phyloP scores from a whole-genome alignment of 1,284 basidiomycete genomes.

The Vanrija pseudolonga region DNA sequence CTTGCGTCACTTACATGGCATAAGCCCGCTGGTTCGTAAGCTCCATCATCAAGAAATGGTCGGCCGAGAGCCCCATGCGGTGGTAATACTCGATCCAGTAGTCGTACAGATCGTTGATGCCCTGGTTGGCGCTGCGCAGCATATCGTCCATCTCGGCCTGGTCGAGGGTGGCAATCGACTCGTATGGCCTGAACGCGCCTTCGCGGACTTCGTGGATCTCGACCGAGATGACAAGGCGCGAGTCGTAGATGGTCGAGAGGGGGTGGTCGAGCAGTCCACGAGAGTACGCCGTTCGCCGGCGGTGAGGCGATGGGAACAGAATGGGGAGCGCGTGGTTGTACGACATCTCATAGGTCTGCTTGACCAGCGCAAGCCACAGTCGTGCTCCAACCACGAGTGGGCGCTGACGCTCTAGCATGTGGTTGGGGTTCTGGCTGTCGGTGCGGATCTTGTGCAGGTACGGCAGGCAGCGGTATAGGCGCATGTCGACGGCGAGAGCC shows the following conservation, averaged over 20 bases:
- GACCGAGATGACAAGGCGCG: constrained; percentile 25
- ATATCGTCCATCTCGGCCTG: constrained; percentile 14
- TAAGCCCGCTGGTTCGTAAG: constrained; percentile 15
- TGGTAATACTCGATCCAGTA: constrained; percentile 24
- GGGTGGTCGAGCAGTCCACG: constrained; percentile 32
- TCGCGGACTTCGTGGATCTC: constrained; percentile 21
- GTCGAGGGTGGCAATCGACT: constrained; percentile 6
- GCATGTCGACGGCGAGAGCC: constrained; percentile 30
- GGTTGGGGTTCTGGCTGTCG: constrained; percentile 8
- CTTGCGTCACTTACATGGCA: constrained; percentile 1
- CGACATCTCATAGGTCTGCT: constrained; percentile 22
- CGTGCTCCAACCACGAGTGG: constrained; percentile 22
- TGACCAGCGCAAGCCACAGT: constrained; percentile 22
- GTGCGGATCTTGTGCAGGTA: constrained; percentile 23
- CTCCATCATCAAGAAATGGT: constrained; percentile 25
- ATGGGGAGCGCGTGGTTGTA: constrained; percentile 30
- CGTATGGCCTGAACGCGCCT: constrained; percentile 11
- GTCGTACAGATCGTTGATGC: constrained; percentile 14
- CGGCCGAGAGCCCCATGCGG: constrained; percentile 2
- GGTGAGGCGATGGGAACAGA: constrained; percentile 10
- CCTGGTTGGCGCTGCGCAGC: constrained; percentile 19
- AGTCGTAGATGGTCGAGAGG: constrained; percentile 19
- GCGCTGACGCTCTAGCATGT: constrained; percentile 14
- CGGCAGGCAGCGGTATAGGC: constrained; percentile 29
- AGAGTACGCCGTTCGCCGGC: constrained; percentile 13